Evolutionary conservation across 2,329 filamentous ascomycete species (phyloP).

Genomic region (Fusarium bulbicola): DNA sequence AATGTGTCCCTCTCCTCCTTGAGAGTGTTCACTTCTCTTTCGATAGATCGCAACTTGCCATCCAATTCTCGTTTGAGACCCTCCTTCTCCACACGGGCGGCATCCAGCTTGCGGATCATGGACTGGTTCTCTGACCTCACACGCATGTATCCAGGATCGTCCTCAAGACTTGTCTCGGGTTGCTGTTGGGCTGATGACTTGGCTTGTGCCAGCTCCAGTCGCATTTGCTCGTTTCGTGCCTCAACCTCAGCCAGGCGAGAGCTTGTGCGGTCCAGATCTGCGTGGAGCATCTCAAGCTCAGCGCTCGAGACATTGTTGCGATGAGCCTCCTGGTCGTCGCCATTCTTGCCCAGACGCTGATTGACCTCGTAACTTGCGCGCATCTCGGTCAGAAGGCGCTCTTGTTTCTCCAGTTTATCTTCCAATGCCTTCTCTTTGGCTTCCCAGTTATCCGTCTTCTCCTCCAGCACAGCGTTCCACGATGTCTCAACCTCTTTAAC

Average conservation of each 20-base stretch:
- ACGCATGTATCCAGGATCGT: slow-evolving; percentile 88
- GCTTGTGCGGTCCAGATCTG: slow-evolving; percentile 90
- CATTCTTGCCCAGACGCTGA: slow-evolving; percentile 82
- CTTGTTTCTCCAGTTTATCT: slow-evolving; percentile 94
- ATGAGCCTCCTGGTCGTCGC: slow-evolving; percentile 66
- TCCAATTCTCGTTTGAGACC: slow-evolving; percentile 80
- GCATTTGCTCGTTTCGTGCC: slow-evolving; percentile 91
- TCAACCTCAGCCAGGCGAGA: slow-evolving; percentile 89
- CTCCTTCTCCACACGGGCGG: slow-evolving; percentile 83
- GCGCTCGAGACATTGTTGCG: slow-evolving; percentile 79
- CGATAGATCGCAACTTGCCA: slow-evolving; percentile 76
- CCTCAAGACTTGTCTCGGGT: slow-evolving; percentile 73
- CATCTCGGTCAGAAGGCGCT: slow-evolving; percentile 89
- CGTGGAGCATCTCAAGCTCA: slow-evolving; percentile 91
- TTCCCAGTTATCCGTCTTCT: slow-evolving; percentile 97
- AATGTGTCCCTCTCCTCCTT: slow-evolving; percentile 84
- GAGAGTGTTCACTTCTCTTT: slow-evolving; percentile 78
- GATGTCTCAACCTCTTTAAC: slow-evolving; percentile 91
- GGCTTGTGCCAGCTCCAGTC: slow-evolving; percentile 88
- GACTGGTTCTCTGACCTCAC: slow-evolving; percentile 94
- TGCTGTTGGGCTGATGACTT: slow-evolving; percentile 74
- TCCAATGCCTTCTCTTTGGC: slow-evolving; percentile 91
- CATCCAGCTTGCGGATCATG: slow-evolving; percentile 87
- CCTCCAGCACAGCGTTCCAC: slow-evolving; percentile 88
- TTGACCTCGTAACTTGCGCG: slow-evolving; percentile 98